Evolutionary conservation across 805 yeast species (phyloP).

Genomic region (Cyberlindnera subsufficiens): DNA sequence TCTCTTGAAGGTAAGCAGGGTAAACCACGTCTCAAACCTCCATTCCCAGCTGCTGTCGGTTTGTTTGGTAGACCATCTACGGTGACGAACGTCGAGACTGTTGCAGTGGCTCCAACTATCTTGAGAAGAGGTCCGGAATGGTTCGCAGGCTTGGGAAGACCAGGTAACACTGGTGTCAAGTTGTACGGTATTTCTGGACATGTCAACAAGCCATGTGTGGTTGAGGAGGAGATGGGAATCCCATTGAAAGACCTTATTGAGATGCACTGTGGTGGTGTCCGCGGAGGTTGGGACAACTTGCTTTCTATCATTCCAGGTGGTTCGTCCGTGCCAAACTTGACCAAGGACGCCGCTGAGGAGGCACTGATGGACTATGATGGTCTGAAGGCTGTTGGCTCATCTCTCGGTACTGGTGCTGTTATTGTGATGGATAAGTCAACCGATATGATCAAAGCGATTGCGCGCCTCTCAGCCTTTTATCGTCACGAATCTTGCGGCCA

Average conservation of each 20-base stretch:
- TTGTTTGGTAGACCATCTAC: slow-evolving; percentile 88
- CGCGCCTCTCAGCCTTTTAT: slow-evolving; percentile 77
- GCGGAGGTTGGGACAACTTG: slow-evolving; percentile 91
- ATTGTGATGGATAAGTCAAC: slow-evolving; percentile 87
- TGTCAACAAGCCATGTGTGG: slow-evolving; percentile 88
- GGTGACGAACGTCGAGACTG: slow-evolving; percentile 88
- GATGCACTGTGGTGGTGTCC: slow-evolving; percentile 85
- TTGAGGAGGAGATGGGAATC: slow-evolving; percentile 91
- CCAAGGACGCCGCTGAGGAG: slow-evolving; percentile 58
- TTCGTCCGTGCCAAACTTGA: slow-evolving; percentile 78
- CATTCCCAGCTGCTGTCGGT: slow-evolving; percentile 93
- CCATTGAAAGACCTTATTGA: slow-evolving; percentile 79
- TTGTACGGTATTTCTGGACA: slow-evolving; percentile 85
- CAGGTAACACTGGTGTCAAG: slow-evolving; percentile 79
- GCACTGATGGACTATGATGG: slow-evolving; percentile 88
- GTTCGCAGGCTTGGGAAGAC: slow-evolving; percentile 82
- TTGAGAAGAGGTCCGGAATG: slow-evolving; percentile 85
- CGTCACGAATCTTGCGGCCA: slow-evolving; percentile 94
- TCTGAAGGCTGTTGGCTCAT: slow-evolving; percentile 77
- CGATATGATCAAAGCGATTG: slow-evolving; percentile 80
- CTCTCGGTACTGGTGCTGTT: slow-evolving; percentile 90
- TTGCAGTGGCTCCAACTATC: slow-evolving; percentile 85
- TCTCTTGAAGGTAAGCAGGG: slow-evolving; percentile 91
- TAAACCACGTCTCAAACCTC: slow-evolving; percentile 90
- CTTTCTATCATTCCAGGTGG: slow-evolving; percentile 90